A percentile compares a stretch with the other conserved stretches of the same genome.
phyloP scores from a whole-genome alignment of 2,329 filamentous ascomycete genomes.

The Arthrobotrys conoides region DNA sequence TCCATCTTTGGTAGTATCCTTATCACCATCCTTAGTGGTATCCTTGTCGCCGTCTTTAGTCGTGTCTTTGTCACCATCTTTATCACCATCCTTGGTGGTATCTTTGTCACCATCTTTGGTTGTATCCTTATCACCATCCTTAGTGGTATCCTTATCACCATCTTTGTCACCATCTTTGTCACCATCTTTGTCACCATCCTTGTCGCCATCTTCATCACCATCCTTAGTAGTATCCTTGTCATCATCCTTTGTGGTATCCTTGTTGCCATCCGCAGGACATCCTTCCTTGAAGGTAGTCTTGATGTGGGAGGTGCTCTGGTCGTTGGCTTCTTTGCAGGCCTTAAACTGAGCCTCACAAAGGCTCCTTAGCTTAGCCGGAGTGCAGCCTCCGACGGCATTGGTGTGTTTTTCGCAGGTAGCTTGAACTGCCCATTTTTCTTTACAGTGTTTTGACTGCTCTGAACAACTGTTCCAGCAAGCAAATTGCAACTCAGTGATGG shows the following conservation, averaged over 20 bases:
- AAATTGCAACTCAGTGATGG: slow-evolving; percentile 18
- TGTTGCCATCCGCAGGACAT: not conserved
- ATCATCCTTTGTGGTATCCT: not conserved
- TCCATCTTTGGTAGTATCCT: too few species aligned
- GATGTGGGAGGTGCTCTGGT: slow-evolving; percentile 14
- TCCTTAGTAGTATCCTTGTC: not conserved
- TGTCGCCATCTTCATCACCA: not conserved
- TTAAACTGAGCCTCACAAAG: slow-evolving; percentile 14
- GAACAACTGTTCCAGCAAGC: slow-evolving; percentile 48
- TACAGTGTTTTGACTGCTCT: slow-evolving; percentile 34
- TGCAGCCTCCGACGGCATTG: slow-evolving; percentile 2
- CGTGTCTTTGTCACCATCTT: not conserved
- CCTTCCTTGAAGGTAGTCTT: slow-evolving; percentile 12
- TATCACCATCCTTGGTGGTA: not conserved
- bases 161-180: slow-evolving; percentile 1
- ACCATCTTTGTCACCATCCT: not conserved
- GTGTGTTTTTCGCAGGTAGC: not conserved
- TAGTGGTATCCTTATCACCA: not conserved
- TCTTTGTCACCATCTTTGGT: too few species aligned
- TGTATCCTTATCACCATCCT: too few species aligned
- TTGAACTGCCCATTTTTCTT: not conserved
- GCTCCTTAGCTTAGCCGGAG: not conserved
- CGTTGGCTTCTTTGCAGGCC: slow-evolving; percentile 31
- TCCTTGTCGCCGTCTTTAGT: not conserved
- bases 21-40: not conserved